Conservation (phyloP, 2,329 filamentous ascomycete species). For the Fusarium begoniae region DNA sequence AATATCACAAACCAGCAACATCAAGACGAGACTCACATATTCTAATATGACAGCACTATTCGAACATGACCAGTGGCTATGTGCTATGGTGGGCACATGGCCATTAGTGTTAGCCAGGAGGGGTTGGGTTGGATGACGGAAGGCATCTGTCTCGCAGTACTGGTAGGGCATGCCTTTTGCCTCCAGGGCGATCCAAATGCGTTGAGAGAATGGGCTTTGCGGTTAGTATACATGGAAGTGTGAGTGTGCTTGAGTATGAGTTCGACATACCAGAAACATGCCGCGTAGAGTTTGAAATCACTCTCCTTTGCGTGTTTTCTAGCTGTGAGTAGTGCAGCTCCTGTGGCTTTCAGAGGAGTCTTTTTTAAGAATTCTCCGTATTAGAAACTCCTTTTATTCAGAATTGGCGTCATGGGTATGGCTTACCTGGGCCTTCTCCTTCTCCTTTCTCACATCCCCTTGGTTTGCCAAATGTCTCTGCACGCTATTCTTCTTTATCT, state of each 20-base stretch:
- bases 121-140: conserved; percentile 68
- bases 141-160: conserved; percentile 87
- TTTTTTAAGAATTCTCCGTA: conserved; percentile 59
- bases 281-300: conserved; percentile 80
- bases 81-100: conserved; percentile 78
- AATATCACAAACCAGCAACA: background rate
- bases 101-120: conserved; percentile 81
- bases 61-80: conserved; percentile 83
- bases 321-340: conserved; percentile 73
- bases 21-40: conserved; percentile 66
- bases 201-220: conserved; percentile 80
- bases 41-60: conserved; percentile 86
- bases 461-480: conserved; percentile 71
- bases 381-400: background rate
- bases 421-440: conserved; percentile 54
- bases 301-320: conserved; percentile 75
- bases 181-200: conserved; percentile 90
- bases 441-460: conserved; percentile 69
- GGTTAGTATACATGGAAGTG: background rate
- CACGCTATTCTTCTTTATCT: conserved; percentile 83
- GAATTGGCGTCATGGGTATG: background rate
- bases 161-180: conserved; percentile 81
- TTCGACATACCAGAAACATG: conserved; percentile 81
- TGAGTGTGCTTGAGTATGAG: background rate
- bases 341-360: conserved; percentile 77